Conservation (phyloP, 768 basidiomycete species). For the Agrocybe praecox region DNA sequence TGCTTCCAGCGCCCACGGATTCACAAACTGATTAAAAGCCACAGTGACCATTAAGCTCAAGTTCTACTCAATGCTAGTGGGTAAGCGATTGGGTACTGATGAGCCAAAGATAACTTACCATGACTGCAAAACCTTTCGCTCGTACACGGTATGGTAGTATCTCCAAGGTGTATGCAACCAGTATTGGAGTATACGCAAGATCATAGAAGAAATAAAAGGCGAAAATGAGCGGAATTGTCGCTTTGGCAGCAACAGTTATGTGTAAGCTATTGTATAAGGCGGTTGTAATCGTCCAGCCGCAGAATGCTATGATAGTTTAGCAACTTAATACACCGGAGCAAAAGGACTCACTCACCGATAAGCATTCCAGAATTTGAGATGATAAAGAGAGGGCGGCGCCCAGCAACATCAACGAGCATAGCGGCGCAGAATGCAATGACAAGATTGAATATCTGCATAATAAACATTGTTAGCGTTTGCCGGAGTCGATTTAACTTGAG, state of each 20-base stretch:
- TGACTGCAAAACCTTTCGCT: constrained; percentile 78
- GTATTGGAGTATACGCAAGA: constrained; percentile 77
- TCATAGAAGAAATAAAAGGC: constrained; percentile 58
- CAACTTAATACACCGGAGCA: not conserved
- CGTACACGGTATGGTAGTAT: constrained; percentile 81
- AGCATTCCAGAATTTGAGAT: constrained; percentile 61
- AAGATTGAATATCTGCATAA: constrained; percentile 60
- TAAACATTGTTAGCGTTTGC: not conserved
- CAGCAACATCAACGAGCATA: constrained; percentile 65
- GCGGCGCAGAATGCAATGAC: constrained; percentile 59
- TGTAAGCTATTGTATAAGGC: constrained; percentile 44
- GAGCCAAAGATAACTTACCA: constrained; percentile 43
- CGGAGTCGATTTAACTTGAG: not conserved
- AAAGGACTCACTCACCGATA: constrained; percentile 37
- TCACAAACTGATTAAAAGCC: constrained; percentile 81
- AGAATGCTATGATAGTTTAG: constrained; percentile 42
- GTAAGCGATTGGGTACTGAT: not conserved
- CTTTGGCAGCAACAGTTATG: constrained; percentile 47
- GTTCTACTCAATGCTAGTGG: constrained; percentile 41
- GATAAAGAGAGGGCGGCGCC: constrained; percentile 70
- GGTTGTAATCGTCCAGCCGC: constrained; percentile 55
- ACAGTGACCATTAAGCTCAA: constrained; percentile 63
- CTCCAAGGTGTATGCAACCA: constrained; percentile 66
- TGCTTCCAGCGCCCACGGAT: constrained; percentile 69
- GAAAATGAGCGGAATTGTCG: constrained; percentile 71